These are phyloP conservation scores for Ceriops zippeliana DNA, from an alignment of 345 rosid species.

Conservation along the genomic window DNA sequence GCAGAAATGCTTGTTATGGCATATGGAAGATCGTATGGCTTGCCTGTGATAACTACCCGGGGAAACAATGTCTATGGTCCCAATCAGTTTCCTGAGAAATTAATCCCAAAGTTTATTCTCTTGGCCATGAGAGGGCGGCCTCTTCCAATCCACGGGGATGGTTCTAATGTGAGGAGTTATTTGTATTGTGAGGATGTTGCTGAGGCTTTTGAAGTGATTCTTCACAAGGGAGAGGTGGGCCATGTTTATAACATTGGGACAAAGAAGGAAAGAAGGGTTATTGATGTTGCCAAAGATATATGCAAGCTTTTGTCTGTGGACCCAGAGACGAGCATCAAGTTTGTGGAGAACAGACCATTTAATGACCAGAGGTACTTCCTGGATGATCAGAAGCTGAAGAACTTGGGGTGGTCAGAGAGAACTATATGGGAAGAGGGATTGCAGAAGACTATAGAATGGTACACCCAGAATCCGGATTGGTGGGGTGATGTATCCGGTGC, in stretches of 20 bases:
- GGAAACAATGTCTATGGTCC: conserved; percentile 94
- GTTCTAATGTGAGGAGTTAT: conserved; percentile 79
- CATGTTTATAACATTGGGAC: conserved; percentile 87
- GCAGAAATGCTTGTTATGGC: conserved; percentile 99
- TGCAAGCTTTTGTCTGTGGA: conserved; percentile 64
- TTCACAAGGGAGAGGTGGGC: conserved; percentile 89
- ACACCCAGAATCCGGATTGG: conserved; percentile 81
- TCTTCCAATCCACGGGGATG: conserved; percentile 90
- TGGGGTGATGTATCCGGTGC: conserved; percentile 97
- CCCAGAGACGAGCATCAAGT: conserved; percentile 61
- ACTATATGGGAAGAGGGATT: conserved; percentile 84
- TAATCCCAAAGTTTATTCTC: conserved; percentile 85
- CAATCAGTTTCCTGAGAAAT: conserved; percentile 80
- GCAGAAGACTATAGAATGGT: conserved; percentile 77
- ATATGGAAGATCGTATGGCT: conserved; percentile 78
- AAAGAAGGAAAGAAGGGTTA: conserved; percentile 82
- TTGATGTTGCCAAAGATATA: conserved; percentile 77
- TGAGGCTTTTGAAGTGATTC: conserved; percentile 85
- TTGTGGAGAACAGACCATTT: conserved; percentile 81
- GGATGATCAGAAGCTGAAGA: conserved; percentile 79
- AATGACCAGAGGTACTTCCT: conserved; percentile 92
- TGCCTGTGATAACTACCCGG: conserved; percentile 90
- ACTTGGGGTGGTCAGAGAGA: conserved; percentile 75
- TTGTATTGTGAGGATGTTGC: conserved; percentile 94
- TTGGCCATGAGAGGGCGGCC: conserved; percentile 69